Evolutionary conservation across 2,329 filamentous ascomycete genomes (phyloP).

Genomic region (Diaporthe vexans): DNA sequence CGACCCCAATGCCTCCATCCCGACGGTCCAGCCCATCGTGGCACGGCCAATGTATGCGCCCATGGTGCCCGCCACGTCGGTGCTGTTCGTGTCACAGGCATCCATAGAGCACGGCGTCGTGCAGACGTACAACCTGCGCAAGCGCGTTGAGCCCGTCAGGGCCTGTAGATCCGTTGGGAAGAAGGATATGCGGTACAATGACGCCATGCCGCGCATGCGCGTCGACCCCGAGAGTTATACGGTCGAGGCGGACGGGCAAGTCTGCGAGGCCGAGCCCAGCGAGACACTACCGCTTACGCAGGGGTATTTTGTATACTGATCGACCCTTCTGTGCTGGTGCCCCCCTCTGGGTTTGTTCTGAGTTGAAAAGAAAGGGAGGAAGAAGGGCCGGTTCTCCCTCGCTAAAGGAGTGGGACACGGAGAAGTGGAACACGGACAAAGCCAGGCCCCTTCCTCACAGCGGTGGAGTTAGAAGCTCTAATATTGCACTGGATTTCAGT

Average conservation of each 20-base stretch:
- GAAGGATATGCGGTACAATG: slow-evolving; percentile 92
- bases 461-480: not conserved
- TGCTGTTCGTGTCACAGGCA: slow-evolving; percentile 86
- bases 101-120: slow-evolving; percentile 78
- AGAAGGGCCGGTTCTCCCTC: not conserved
- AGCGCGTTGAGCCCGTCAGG: slow-evolving; percentile 84
- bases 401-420: not conserved
- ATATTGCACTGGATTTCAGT: slow-evolving; percentile 1
- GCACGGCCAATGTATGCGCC: slow-evolving; percentile 89
- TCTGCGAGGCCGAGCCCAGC: slow-evolving; percentile 81
- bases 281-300: slow-evolving; percentile 81
- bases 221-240: slow-evolving; percentile 93
- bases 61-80: slow-evolving; percentile 77
- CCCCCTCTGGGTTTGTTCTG: not conserved
- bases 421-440: not conserved
- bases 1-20: slow-evolving; percentile 86
- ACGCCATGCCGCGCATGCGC: slow-evolving; percentile 85
- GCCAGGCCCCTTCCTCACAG: not conserved
- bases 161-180: slow-evolving; percentile 82
- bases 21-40: slow-evolving; percentile 87
- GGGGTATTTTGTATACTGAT: slow-evolving; percentile 80
- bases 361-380: slow-evolving; percentile 17
- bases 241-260: slow-evolving; percentile 85
- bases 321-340: not conserved
- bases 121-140: slow-evolving; percentile 80